Percentiles rank a stretch among this genome's conserved stretches.
phyloP scores from a whole-genome alignment of 2,329 filamentous ascomycete species.

The Claviceps sorghi region DNA sequence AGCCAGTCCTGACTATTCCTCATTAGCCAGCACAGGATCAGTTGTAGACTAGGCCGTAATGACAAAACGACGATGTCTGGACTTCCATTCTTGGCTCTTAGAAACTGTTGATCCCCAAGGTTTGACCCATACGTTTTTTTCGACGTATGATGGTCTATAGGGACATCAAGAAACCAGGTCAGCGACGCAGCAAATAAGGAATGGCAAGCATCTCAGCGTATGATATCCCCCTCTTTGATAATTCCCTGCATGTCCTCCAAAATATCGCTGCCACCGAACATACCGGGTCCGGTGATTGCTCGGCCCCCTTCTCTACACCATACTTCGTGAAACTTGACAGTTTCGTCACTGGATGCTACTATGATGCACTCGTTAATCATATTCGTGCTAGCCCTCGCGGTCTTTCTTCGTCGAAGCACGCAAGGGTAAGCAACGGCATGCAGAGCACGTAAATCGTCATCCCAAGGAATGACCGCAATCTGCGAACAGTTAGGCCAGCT shows the following conservation, averaged over 20 bases:
- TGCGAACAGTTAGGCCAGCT: conserved; percentile 86
- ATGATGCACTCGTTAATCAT: conserved; percentile 52
- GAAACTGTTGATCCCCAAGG: neutral
- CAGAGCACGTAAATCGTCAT: conserved; percentile 61
- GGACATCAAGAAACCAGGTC: neutral
- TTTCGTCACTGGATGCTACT: conserved; percentile 81
- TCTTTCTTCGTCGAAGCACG: conserved; percentile 18
- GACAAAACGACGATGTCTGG: neutral
- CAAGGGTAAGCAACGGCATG: conserved; percentile 77
- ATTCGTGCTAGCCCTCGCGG: conserved; percentile 11
- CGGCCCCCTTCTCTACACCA: conserved; percentile 55
- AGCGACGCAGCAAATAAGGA: neutral
- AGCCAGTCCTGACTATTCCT: neutral
- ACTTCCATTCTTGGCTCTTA: neutral
- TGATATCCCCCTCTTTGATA: conserved; percentile 56
- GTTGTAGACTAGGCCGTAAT: neutral
- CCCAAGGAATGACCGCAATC: conserved; percentile 75
- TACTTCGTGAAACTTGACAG: conserved; percentile 88
- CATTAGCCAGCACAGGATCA: neutral
- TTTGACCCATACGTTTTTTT: neutral
- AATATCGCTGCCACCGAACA: conserved; percentile 72
- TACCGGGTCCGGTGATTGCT: conserved; percentile 36
- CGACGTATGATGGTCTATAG: neutral
- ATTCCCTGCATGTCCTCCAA: conserved; percentile 70
- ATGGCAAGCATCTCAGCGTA: conserved; percentile 37